Conservation (phyloP, 768 basidiomycete species). For the Neoboletus magnificus region DNA sequence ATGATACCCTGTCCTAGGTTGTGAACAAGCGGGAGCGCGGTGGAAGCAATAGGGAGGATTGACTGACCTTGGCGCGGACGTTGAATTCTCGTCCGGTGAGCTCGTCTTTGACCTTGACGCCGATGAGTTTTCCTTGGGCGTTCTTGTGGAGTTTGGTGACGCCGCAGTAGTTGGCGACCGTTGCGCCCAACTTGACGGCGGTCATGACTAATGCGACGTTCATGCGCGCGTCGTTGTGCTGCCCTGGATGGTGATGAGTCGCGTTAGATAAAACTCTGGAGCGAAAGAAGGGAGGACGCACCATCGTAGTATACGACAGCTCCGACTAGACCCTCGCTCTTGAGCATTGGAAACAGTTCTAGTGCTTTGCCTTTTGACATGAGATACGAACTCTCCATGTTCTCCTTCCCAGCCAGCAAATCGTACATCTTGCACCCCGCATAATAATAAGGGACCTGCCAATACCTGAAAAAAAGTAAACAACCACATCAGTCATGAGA, state of each 20-base stretch:
- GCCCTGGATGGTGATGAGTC: conserved; percentile 48
- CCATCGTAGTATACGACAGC: conserved; percentile 98
- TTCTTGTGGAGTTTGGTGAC: conserved; percentile 77
- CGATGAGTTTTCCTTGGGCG: conserved; percentile 56
- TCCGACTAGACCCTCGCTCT: conserved; percentile 86
- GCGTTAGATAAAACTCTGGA: not conserved
- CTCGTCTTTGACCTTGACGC: conserved; percentile 75
- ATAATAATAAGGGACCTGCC: conserved; percentile 97
- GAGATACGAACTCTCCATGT: conserved; percentile 93
- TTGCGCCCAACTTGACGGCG: conserved; percentile 88
- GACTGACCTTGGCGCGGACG: conserved; percentile 65
- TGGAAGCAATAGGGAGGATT: conserved; percentile 19
- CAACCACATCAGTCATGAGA: conserved; percentile 2
- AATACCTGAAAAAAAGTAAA: conserved; percentile 52
- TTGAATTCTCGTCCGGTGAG: conserved; percentile 81
- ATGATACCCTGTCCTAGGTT: conserved; percentile 63
- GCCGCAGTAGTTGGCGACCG: conserved; percentile 85
- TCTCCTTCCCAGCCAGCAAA: conserved; percentile 89
- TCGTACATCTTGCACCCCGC: conserved; percentile 97
- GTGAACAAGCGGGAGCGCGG: not conserved
- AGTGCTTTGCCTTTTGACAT: conserved; percentile 94
- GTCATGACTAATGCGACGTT: conserved; percentile 94
- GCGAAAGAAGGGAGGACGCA: conserved; percentile 28
- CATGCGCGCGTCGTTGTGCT: conserved; percentile 99
- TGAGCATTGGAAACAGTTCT: conserved; percentile 96